phyloP scores from a whole-genome alignment of 1,284 basidiomycete species.

The Retiboletus flavoniger region DNA sequence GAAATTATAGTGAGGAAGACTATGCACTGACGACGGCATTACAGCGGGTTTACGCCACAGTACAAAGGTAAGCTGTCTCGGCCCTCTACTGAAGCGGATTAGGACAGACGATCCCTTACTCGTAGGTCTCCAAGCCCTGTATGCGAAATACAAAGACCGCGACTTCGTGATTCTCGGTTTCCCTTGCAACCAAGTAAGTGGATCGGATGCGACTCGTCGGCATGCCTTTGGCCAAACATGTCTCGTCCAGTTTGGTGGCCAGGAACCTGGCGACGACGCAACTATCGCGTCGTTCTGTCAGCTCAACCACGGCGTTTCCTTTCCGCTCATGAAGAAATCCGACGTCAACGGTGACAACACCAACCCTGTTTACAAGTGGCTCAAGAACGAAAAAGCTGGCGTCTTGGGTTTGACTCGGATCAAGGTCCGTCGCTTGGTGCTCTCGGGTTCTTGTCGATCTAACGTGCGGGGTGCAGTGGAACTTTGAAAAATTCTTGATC shows the following conservation, averaged over 20 bases:
- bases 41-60: conserved; percentile 84
- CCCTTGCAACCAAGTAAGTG: conserved; percentile 84
- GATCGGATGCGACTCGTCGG: neutral
- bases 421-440: conserved; percentile 53
- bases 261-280: conserved; percentile 74
- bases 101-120: neutral
- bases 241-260: conserved; percentile 59
- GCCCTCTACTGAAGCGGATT: neutral
- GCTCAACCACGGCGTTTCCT: conserved; percentile 79
- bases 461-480: conserved; percentile 53
- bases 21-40: conserved; percentile 2
- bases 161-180: conserved; percentile 83
- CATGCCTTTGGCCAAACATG: neutral
- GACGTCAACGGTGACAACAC: conserved; percentile 84
- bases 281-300: conserved; percentile 68
- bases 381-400: conserved; percentile 78
- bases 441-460: neutral
- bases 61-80: conserved; percentile 58
- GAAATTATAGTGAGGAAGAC: neutral
- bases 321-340: conserved; percentile 86
- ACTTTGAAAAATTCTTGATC: conserved; percentile 76
- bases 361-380: conserved; percentile 83
- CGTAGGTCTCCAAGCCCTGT: conserved; percentile 73
- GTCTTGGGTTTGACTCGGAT: conserved; percentile 73
- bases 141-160: conserved; percentile 81